Conservation (phyloP, 352 stramenopile species). For the Phytopythium chamaehyphon region DNA sequence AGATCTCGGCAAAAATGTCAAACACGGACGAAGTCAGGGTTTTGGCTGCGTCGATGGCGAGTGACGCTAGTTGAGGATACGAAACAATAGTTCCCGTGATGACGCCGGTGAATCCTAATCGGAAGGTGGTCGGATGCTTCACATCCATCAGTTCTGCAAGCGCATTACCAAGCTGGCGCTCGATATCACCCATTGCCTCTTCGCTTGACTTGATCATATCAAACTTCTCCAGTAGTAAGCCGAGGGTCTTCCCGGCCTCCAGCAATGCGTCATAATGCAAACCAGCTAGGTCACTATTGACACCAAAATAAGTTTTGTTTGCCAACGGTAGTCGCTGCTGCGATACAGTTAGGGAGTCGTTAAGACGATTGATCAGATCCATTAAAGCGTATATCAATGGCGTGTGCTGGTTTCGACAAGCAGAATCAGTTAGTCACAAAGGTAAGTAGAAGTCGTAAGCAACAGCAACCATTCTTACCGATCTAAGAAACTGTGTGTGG, state of each 20-base stretch:
- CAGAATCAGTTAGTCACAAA: neutral
- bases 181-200: neutral
- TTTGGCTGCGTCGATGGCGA: conserved; percentile 12
- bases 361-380: conserved; percentile 28
- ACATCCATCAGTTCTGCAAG: conserved; percentile 17
- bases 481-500: neutral
- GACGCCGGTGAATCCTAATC: conserved; percentile 31
- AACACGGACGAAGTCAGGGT: conserved; percentile 31
- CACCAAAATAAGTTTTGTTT: neutral
- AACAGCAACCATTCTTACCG: neutral
- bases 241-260: conserved; percentile 18
- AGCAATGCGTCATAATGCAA: conserved; percentile 27
- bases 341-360: conserved; percentile 13
- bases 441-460: neutral
- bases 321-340: neutral
- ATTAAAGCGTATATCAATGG: conserved; percentile 35
- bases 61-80: conserved; percentile 5
- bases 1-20: conserved; percentile 31
- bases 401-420: conserved; percentile 31
- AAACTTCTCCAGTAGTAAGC: conserved; percentile 11
- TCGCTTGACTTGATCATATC: conserved; percentile 13
- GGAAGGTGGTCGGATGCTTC: conserved; percentile 31
- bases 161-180: neutral
- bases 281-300: neutral
- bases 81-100: conserved; percentile 8